These are phyloP conservation scores for Corymbia maculata DNA, from an alignment of 345 rosid species.

Conservation along the genomic window DNA sequence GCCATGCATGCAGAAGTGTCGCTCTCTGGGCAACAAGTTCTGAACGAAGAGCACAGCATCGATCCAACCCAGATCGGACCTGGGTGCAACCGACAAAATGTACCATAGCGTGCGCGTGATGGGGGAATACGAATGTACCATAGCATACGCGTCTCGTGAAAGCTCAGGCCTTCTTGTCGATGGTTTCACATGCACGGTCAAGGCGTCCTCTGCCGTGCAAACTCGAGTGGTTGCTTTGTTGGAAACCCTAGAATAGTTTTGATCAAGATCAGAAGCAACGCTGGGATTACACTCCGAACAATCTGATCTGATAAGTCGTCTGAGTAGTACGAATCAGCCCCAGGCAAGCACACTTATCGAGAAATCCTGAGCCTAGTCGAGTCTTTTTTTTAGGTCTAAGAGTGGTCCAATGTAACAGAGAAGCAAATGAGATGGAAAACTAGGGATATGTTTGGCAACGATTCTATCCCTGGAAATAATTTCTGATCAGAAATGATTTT, in stretches of 20 bases:
- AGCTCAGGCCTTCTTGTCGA: background rate
- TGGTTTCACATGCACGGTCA: background rate
- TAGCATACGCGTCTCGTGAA: background rate
- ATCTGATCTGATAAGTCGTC: background rate
- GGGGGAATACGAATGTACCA: background rate
- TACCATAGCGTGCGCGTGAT: background rate
- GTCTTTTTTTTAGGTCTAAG: background rate
- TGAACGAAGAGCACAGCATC: background rate
- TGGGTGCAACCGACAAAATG: background rate
- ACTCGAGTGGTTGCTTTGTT: background rate
- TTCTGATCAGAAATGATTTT: no score
- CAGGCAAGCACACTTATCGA: background rate
- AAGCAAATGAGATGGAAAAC: background rate
- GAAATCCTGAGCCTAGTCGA: background rate
- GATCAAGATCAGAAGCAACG: background rate
- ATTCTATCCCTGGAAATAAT: no score
- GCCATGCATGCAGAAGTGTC: background rate
- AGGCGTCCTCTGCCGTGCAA: background rate
- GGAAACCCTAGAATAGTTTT: background rate
- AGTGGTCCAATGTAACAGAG: background rate
- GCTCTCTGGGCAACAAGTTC: background rate
- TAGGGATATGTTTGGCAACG: no score
- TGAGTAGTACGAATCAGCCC: background rate
- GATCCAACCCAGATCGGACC: background rate
- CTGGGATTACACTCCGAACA: background rate